Evolutionary conservation across 2,329 filamentous ascomycete genomes (phyloP).

Genomic region (Diaporthe nobilis): DNA sequence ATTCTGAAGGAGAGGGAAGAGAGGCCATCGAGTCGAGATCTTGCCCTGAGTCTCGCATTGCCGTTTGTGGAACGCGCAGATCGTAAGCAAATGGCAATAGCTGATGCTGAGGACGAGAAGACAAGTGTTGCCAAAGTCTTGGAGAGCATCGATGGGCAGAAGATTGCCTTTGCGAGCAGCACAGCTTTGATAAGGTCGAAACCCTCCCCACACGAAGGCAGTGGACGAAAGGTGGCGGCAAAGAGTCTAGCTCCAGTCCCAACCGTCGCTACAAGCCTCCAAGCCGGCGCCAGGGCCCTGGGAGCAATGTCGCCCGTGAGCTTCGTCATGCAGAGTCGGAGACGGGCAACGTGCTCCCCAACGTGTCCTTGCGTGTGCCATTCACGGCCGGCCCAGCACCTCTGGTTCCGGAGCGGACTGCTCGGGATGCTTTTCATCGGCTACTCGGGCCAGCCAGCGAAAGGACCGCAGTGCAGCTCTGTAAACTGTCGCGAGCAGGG

Average conservation of each 20-base stretch:
- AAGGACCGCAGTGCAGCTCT: constrained; percentile 1
- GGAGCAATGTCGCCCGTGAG: constrained; percentile 2
- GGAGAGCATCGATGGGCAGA: constrained; percentile 8
- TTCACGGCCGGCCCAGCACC: constrained; percentile 1
- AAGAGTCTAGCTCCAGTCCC: neutral
- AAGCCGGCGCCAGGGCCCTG: neutral
- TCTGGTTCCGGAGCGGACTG: constrained; percentile 5
- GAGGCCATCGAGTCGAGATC: neutral
- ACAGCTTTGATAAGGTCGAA: neutral
- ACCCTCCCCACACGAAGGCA: neutral
- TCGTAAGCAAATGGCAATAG: neutral
- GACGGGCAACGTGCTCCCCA: neutral
- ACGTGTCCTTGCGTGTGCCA: constrained; percentile 1
- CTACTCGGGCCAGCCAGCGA: constrained; percentile 20
- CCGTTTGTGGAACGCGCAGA: constrained; percentile 3
- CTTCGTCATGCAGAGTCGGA: constrained; percentile 18
- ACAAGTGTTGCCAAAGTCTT: neutral
- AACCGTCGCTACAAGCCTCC: constrained; percentile 1
- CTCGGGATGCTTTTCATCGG: constrained; percentile 21
- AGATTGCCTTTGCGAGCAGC: neutral
- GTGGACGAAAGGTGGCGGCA: neutral
- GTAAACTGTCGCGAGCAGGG: neutral
- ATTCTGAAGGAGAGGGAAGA: neutral
- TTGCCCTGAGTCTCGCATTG: neutral
- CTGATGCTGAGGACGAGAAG: neutral